Percentiles rank a stretch among this genome's conserved stretches.
These are phyloP conservation scores for Penicillium lividum DNA, from an alignment of 495 filamentous ascomycete species.

Conservation along the genomic window DNA sequence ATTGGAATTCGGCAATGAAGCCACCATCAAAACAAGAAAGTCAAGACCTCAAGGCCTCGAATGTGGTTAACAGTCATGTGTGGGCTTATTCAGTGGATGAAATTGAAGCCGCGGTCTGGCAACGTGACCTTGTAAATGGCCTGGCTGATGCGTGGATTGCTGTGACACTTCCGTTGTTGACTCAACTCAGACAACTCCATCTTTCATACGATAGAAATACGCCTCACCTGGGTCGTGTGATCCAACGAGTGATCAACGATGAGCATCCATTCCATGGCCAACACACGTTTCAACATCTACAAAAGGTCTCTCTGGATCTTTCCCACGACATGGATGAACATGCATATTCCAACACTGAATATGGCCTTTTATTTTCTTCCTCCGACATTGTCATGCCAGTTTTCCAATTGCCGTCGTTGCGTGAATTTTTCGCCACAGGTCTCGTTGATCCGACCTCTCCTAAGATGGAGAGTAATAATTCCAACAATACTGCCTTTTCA, in stretches of 20 bases:
- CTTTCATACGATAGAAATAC: not conserved
- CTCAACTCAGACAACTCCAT: not conserved
- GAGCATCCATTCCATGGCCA: not conserved
- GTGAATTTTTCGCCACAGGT: not conserved
- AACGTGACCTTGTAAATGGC: not conserved
- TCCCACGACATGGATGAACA: not conserved
- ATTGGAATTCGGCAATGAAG: not conserved
- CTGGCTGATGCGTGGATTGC: not conserved
- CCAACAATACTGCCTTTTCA: not conserved
- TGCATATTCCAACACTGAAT: not conserved
- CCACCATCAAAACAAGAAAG: not conserved
- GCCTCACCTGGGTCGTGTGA: not conserved
- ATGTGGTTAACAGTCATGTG: no score
- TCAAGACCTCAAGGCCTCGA: not conserved
- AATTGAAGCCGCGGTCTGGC: not conserved
- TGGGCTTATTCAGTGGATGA: not conserved
- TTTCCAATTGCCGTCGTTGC: not conserved
- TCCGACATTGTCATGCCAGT: not conserved
- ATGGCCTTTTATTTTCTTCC: not conserved
- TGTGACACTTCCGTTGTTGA: not conserved
- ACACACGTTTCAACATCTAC: not conserved
- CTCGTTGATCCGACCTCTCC: not conserved
- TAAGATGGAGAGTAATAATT: not conserved
- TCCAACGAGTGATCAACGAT: not conserved
- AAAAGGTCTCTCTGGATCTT: not conserved